Evolutionary conservation across 2,329 filamentous ascomycete genomes (phyloP).

Genomic region (Neurospora sp.): DNA sequence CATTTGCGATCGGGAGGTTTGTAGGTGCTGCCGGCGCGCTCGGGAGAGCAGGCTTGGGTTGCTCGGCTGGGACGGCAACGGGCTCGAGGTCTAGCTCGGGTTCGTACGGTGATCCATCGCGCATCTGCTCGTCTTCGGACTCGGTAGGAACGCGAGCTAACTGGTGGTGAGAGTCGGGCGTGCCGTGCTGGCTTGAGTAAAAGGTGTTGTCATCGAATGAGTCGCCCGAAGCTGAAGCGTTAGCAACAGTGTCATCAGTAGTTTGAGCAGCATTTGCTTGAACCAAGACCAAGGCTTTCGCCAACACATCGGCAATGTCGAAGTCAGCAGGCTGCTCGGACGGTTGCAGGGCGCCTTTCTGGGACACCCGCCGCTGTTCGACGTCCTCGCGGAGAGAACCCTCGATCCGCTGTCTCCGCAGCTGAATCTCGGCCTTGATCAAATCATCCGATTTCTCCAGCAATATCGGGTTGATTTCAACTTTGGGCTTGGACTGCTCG

Average conservation of each 20-base stretch:
- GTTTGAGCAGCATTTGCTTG: conserved; percentile 52
- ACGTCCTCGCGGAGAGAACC: conserved; percentile 65
- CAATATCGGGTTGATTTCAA: conserved; percentile 71
- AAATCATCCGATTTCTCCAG: conserved; percentile 79
- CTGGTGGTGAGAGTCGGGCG: conserved; percentile 45
- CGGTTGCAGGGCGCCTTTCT: conserved; percentile 31
- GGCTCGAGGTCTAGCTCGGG: conserved; percentile 21
- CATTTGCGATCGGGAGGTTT: not conserved
- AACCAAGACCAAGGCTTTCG: conserved; percentile 60
- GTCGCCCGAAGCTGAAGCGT: conserved; percentile 57
- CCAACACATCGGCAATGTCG: conserved; percentile 62
- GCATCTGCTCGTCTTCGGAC: conserved; percentile 29
- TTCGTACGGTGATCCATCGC: conserved; percentile 26
- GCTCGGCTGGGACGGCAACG: conserved; percentile 9
- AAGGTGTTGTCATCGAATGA: conserved; percentile 91
- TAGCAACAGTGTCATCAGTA: conserved; percentile 46
- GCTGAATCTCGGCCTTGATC: conserved; percentile 68
- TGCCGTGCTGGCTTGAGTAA: conserved; percentile 90
- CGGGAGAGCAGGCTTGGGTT: conserved; percentile 3
- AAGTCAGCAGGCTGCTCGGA: conserved; percentile 51
- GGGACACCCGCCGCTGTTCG: conserved; percentile 46
- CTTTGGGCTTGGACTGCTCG: conserved; percentile 28
- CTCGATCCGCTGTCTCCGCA: conserved; percentile 76
- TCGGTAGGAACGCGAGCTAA: conserved; percentile 37
- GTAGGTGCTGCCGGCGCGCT: not conserved